Evolutionary conservation across 257 asterid species (phyloP).

Genomic region (Lycium barbarum): DNA sequence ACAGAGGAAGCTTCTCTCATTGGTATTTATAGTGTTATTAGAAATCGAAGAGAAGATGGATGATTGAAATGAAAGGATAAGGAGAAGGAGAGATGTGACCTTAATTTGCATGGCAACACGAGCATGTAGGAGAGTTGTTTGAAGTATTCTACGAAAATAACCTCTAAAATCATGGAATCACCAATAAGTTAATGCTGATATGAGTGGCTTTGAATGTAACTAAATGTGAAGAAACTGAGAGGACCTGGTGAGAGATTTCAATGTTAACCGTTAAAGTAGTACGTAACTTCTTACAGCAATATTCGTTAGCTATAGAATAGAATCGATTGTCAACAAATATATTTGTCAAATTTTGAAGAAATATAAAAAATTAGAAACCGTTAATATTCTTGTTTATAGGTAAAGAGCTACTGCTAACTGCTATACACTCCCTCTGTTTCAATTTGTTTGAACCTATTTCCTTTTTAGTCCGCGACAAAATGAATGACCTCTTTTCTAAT

Average conservation of each 20-base stretch:
- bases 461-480: no score
- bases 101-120: conserved; percentile 29
- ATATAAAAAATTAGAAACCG: neutral
- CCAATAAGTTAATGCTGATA: neutral
- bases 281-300: neutral
- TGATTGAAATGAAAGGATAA: neutral
- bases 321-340: no score
- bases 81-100: neutral
- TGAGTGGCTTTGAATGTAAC: neutral
- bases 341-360: neutral
- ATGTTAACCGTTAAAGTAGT: neutral
- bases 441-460: no score
- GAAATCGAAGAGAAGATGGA: conserved; percentile 22
- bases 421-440: no score
- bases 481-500: no score
- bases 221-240: neutral
- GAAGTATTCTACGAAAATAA: neutral
- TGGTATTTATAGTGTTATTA: neutral
- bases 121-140: neutral
- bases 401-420: no score
- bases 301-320: neutral
- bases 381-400: no score
- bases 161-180: neutral
- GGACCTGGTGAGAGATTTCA: neutral
- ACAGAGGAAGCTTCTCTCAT: neutral